Base-by-base conservation (phyloP, 768 basidiomycete genomes). In the Dioszegia crocea region DNA sequence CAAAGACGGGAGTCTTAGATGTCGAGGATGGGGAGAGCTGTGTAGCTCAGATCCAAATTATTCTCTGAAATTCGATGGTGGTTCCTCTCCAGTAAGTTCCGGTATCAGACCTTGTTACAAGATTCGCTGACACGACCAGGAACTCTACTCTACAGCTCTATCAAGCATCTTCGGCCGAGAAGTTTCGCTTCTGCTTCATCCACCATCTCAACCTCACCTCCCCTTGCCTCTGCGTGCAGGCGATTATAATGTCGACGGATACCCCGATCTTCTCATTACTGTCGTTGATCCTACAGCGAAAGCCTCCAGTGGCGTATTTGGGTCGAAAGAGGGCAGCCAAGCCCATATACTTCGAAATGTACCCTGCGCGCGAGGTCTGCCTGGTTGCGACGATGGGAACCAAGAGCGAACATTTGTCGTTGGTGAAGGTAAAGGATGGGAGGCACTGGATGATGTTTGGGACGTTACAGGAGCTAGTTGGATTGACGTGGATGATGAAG, bases 401-500 rank as follows among this genome's bases (percentile, higher is more conserved):
- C 65, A 68, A 84, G 81, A 82, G 57, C 80, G 91, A 59, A 86
- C 88, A 5, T 93, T 88, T 80, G 73, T 66, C 52, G 75, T 80
- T n/a, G 78, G 84, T 12, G 70, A 67, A 52, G 69, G 67, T 17
- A 83, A 81, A 33, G 78, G 87, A 3, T 83, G 83, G 14, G 84
- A 86, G 29, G 78, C 81, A 4, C 75, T 98, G 53, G 80, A 83
- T 21, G 76, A 76, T 8, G 80, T 97, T 17, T 84, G 82, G 63
- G 96, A 98, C 75, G 94, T 88, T 0, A 80, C 86, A 40, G 82
- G 85, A 11, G 84, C 85, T 4, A 81, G 86, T 2, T 92, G 93
- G 76, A 67, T 98, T 59, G 96, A 99, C 76, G 81, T 97, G 74
- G 94, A 97, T 67, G 96, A 97, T 76, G 93, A 99, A 76, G 92